These are phyloP conservation scores for Amanita polypyramis DNA, from an alignment of 768 basidiomycete genomes.

Conservation along the genomic window DNA sequence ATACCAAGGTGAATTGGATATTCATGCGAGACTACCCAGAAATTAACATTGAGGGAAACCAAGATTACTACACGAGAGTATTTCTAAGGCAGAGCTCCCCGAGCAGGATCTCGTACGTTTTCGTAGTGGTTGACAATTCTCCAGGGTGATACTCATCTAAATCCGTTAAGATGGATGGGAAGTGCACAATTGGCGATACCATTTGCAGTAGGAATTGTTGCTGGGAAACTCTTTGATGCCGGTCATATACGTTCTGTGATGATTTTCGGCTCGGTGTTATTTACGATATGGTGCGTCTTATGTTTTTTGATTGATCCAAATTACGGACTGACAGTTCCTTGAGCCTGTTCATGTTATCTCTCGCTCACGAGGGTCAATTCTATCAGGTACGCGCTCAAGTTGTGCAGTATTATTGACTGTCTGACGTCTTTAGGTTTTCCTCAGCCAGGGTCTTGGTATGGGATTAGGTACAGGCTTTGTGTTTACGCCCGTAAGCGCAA, in stretches of 20 bases:
- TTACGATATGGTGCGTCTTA: conserved; percentile 16
- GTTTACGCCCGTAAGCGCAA: conserved; percentile 38
- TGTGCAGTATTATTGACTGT: conserved; percentile 9
- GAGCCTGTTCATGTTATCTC: conserved; percentile 35
- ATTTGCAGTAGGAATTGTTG: conserved; percentile 28
- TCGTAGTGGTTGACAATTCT: background rate
- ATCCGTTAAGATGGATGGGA: conserved; percentile 34
- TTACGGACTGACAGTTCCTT: conserved; percentile 22
- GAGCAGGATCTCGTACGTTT: conserved; percentile 32
- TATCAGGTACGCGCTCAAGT: conserved; percentile 25
- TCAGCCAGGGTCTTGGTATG: conserved; percentile 49
- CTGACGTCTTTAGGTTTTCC: conserved; percentile 27
- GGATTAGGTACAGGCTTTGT: conserved; percentile 37
- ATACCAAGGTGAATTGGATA: conserved; percentile 22
- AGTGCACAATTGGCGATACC: conserved; percentile 37
- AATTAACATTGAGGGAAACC: conserved; percentile 35
- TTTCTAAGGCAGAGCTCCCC: conserved; percentile 27
- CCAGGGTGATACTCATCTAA: background rate
- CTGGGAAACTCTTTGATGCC: conserved; percentile 33
- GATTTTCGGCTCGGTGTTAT: conserved; percentile 17
- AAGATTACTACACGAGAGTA: conserved; percentile 34
- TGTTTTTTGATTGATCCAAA: conserved; percentile 20
- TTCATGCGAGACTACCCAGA: conserved; percentile 5
- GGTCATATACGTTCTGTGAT: conserved; percentile 34
- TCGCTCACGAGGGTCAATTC: conserved; percentile 28